These are phyloP conservation scores for Camptophora hylomeconis DNA, from an alignment of 2,329 filamentous ascomycete genomes.

Conservation along the genomic window DNA sequence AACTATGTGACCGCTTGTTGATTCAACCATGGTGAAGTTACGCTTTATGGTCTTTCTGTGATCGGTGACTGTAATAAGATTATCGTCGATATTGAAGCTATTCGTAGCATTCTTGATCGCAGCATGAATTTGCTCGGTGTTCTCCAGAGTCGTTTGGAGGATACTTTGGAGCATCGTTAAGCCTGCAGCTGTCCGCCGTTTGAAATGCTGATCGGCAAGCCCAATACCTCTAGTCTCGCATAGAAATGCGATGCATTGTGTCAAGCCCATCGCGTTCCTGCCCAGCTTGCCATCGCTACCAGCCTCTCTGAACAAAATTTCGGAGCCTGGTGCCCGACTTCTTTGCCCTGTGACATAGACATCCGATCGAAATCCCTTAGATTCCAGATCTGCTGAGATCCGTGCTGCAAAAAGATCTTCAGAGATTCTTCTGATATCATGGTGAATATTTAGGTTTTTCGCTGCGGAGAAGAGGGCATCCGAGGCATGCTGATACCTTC, in stretches of 20 bases:
- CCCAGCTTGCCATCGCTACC: conserved; percentile 7
- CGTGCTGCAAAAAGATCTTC: conserved; percentile 4
- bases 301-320: conserved; percentile 5
- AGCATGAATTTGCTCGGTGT: conserved; percentile 3
- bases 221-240: conserved; percentile 8
- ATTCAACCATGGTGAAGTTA: conserved; percentile 5
- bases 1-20: conserved; percentile 3
- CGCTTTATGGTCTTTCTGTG: not conserved
- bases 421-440: conserved; percentile 4
- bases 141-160: conserved; percentile 3
- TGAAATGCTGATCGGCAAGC: conserved; percentile 8
- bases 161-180: conserved; percentile 6
- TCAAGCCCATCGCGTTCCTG: conserved; percentile 8
- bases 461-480: conserved; percentile 7
- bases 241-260: conserved; percentile 5
- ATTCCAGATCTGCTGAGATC: conserved; percentile 4
- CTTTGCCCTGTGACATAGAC: conserved; percentile 6
- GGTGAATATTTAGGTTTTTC: conserved; percentile 7
- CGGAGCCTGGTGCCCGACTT: conserved; percentile 1
- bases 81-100: conserved; percentile 2
- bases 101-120: conserved; percentile 1
- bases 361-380: conserved; percentile 5
- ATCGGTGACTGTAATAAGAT: conserved; percentile 7
- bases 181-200: conserved; percentile 4
- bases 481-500: conserved; percentile 4